phyloP scores from a whole-genome alignment of 495 filamentous ascomycete genomes.

The Pseudomonodictys pantanalensis region DNA sequence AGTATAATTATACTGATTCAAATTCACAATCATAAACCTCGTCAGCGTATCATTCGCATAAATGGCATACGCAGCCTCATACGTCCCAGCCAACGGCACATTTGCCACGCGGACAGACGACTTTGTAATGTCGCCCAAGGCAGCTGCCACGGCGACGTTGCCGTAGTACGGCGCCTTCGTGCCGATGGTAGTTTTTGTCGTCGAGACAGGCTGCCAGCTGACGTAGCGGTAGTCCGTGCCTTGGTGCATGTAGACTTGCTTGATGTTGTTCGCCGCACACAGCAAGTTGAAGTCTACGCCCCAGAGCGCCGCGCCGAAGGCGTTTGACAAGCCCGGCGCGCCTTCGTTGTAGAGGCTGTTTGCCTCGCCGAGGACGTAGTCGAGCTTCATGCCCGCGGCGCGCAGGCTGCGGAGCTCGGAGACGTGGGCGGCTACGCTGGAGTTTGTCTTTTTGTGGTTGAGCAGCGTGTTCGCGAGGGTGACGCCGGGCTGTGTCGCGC shows the following conservation, averaged over 20 bases:
- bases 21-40: slow-evolving; percentile 57
- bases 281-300: slow-evolving; percentile 63
- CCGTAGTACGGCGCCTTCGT: slow-evolving; percentile 70
- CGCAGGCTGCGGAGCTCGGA: slow-evolving; percentile 1
- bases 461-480: slow-evolving; percentile 63
- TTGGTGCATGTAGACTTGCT: slow-evolving; percentile 64
- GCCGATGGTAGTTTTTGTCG: slow-evolving; percentile 51
- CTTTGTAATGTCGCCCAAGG: slow-evolving; percentile 47
- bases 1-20: slow-evolving; percentile 60
- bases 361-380: slow-evolving; percentile 64
- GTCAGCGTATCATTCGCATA: slow-evolving; percentile 49
- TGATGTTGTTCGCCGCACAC: slow-evolving; percentile 56
- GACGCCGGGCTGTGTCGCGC: slow-evolving; percentile 59
- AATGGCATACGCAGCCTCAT: slow-evolving; percentile 58
- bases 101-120: slow-evolving; percentile 43
- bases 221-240: slow-evolving; percentile 61
- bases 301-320: slow-evolving; percentile 71
- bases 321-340: slow-evolving; percentile 60
- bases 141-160: slow-evolving; percentile 57
- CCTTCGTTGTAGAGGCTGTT: slow-evolving; percentile 67
- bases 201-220: slow-evolving; percentile 60
- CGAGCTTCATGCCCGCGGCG: slow-evolving; percentile 38
- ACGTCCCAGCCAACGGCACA: slow-evolving; percentile 45
- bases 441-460: slow-evolving; percentile 60
- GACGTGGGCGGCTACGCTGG: slow-evolving; percentile 48